phyloP scores from a whole-genome alignment of 495 filamentous ascomycete genomes.

The Aspergillus nanangensis region DNA sequence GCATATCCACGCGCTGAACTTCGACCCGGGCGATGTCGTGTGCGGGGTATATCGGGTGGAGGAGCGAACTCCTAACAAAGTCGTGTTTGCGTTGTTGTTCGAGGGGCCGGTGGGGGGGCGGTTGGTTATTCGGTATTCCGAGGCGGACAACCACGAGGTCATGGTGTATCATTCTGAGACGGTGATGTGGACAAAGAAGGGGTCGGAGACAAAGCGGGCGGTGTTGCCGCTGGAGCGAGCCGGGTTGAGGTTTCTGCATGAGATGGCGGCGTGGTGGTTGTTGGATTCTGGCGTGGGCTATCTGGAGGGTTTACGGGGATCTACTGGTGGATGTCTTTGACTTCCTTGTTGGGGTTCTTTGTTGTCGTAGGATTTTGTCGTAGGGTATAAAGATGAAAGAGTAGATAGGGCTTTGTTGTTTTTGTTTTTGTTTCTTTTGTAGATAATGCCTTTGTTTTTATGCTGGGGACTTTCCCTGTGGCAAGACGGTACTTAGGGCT shows the following conservation, averaged over 20 bases:
- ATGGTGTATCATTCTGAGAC: conserved; percentile 30
- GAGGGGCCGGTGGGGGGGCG: conserved; percentile 21
- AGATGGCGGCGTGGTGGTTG: conserved; percentile 36
- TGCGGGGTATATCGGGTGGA: conserved; percentile 30
- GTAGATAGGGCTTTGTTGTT: no score
- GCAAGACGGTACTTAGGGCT: no score
- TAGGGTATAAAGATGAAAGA: no score
- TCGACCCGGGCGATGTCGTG: conserved; percentile 25
- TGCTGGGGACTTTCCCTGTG: no score
- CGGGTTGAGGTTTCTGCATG: conserved; percentile 27
- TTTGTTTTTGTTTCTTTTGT: no score
- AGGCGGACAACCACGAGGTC: conserved; percentile 10
- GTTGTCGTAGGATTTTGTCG: no score
- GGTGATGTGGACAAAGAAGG: conserved; percentile 28
- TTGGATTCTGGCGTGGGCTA: conserved; percentile 34
- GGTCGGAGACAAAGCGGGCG: conserved; percentile 4
- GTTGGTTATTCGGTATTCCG: conserved; percentile 21
- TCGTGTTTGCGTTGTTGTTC: conserved; percentile 28
- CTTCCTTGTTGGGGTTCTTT: no score
- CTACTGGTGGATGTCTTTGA: no score
- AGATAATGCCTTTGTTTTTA: no score
- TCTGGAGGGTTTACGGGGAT: conserved; percentile 21
- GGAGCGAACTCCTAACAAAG: conserved; percentile 17
- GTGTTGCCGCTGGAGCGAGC: conserved; percentile 28
- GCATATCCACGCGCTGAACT: conserved; percentile 24